Base-by-base conservation (phyloP, 1,139 yeast species). In the Magnusiomyces tetraspermus region DNA sequence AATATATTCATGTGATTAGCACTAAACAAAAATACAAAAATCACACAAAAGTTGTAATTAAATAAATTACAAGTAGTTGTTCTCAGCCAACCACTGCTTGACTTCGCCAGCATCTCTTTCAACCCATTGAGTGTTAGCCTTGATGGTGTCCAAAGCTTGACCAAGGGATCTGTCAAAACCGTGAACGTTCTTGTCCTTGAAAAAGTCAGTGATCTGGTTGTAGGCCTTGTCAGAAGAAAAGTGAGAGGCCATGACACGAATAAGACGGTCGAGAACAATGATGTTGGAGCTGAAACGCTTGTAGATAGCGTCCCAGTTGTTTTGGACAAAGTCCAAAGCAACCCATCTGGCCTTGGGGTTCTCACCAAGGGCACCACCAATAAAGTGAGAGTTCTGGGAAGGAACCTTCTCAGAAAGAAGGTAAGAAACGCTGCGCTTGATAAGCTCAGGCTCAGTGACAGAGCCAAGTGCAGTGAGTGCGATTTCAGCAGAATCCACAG, bases 361-460 rank as follows among this genome's bases (percentile, higher is more conserved):
- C 17, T 70, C 63, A 8, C 83, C 74, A 48, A 84, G 69, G 21
- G 82, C 71, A 17, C 68, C 68, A 1, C 80, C 76, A 55, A 83
- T 68, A 62, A 77, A 82, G 62, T 82, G 85, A 26, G 79, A 74
- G 64, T 85, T 88, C 86, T 85, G 86, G 46, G 77, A 76, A n/a
- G 86, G 85, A 36, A 83, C 71, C 58, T 57, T 63, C 2, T 73
- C 70, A 26, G 71, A 63, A 43, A 74, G 63, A 46, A 80, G 66
- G 57, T 72, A 63, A 0, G 62, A 63, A 37, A 80, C 62, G 50
- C 80, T 68, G 53, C 64, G 64, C 13, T 68, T 63, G 43, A 77
- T 67, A 40, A 72, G 67, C 13, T 62, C 62, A 4, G 66, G 61
- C 49, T 73, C 70, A n/a, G 69, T 66, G n/a, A 79, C 75, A 8